Base-by-base conservation (phyloP, 2,329 filamentous ascomycete species). In the Neocucurbitaria cava region DNA sequence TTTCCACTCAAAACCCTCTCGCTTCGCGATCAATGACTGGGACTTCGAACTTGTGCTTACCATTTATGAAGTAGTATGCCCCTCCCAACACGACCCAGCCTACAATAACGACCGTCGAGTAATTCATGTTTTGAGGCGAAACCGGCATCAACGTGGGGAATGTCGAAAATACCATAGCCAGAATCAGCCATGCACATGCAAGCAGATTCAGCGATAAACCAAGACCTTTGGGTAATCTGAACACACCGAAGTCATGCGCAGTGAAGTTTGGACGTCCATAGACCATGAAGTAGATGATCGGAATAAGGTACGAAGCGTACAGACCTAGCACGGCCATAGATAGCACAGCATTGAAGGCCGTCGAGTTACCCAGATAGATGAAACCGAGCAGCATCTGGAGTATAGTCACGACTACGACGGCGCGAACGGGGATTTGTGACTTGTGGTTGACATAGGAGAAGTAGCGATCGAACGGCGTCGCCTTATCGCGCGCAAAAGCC, bases 41-140 rank as follows among this genome's bases (percentile, higher is more conserved):
- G 2, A 69, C 65, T 44, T 60, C 46, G 49, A 71, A 75, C 41
- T 59, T 59, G 42, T 56, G 53, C 33, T 61, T 60, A n/a, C 68
- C 71, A 28, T 49, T 54, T 0, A 57, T 21, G 26, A 68, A 46
- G 36, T 77, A 81, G 35, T 77, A 79, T 2, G 68, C 26, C 0
- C 64, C 62, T 0, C 78, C 77, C 28, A 76, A 66, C 0, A 70
- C 23, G 0, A 76, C 46, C 78, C 77, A 81, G 0, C 74, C 78
- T 3, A 66, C 67, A 59, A 81, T 62, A 0, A 82, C 78, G 0
- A 80, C 78, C 30, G 72, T 71, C 0, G 75, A 74, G 50, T 82
- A 82, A 39, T 82, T 83, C 78, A 83, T 82, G 15, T 75, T 79
- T 31, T 77, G 69, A 0, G 73, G 52, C 1, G 76, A 78, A 0